phyloP scores from a whole-genome alignment of 768 basidiomycete genomes.

The Exsudoporus frostii region DNA sequence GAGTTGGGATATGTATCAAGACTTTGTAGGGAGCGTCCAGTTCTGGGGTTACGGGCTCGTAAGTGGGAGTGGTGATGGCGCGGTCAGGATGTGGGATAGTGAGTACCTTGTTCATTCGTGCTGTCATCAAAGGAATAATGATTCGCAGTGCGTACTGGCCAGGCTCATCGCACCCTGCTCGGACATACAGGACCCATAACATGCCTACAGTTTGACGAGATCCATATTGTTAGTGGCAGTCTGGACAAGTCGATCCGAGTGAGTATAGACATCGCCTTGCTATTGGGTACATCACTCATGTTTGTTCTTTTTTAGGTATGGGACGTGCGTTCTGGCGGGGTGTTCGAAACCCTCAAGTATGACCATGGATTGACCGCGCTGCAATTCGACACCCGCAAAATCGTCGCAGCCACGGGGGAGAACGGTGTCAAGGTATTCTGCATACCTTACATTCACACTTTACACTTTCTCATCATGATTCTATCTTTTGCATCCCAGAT shows the following conservation, averaged over 20 bases:
- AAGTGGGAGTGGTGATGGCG: conserved; percentile 95
- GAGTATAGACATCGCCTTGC: conserved; percentile 26
- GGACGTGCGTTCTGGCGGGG: conserved; percentile 90
- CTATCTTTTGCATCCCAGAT: conserved; percentile 46
- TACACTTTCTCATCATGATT: background rate
- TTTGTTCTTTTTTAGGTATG: conserved; percentile 61
- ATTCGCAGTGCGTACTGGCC: conserved; percentile 90
- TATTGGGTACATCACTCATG: background rate
- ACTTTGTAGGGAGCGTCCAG: conserved; percentile 96
- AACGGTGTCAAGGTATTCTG: conserved; percentile 80
- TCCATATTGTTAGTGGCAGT: conserved; percentile 88
- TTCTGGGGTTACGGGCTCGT: conserved; percentile 99
- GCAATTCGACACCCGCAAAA: conserved; percentile 94
- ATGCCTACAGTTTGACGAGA: conserved; percentile 94
- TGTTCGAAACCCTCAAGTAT: conserved; percentile 85
- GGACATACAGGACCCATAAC: conserved; percentile 95
- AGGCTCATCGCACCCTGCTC: conserved; percentile 87
- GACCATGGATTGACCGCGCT: conserved; percentile 88
- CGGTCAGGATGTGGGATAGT: conserved; percentile 99
- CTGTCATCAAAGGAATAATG: background rate
- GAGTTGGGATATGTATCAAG: conserved; percentile 92
- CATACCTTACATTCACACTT: background rate
- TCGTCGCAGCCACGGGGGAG: conserved; percentile 89
- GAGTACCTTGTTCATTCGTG: conserved; percentile 31
- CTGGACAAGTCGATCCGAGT: conserved; percentile 92